Percentiles rank a stretch among this genome's conserved stretches.
phyloP scores from a whole-genome alignment of 805 yeast species.

The Wickerhamomyces xylosicus region DNA sequence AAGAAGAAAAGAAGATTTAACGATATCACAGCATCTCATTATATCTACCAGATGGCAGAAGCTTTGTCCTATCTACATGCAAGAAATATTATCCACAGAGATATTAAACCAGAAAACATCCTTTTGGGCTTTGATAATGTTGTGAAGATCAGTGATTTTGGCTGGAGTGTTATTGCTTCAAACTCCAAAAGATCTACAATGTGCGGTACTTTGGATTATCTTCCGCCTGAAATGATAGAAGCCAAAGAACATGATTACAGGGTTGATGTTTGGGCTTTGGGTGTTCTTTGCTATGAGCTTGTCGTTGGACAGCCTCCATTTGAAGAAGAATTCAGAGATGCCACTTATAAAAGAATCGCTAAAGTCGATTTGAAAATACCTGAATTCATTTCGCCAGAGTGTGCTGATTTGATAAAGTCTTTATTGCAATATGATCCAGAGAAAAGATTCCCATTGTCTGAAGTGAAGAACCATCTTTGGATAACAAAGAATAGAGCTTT shows the following conservation, averaged over 20 bases:
- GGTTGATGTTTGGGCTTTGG: slow-evolving; percentile 92
- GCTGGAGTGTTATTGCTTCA: slow-evolving; percentile 79
- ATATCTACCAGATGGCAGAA: slow-evolving; percentile 71
- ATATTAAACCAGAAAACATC: slow-evolving; percentile 90
- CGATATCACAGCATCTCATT: slow-evolving; percentile 66
- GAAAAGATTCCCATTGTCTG: slow-evolving; percentile 48
- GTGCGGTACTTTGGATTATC: slow-evolving; percentile 91
- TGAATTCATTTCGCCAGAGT: slow-evolving; percentile 55
- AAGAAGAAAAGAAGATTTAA: slow-evolving; percentile 59
- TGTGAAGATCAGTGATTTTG: slow-evolving; percentile 85
- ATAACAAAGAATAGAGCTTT: slow-evolving; percentile 48
- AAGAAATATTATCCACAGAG: slow-evolving; percentile 80
- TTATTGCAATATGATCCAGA: slow-evolving; percentile 62
- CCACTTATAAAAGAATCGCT: slow-evolving; percentile 73
- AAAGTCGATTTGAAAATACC: slow-evolving; percentile 73
- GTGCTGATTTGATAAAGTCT: slow-evolving; percentile 58
- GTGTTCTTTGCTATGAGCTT: slow-evolving; percentile 77
- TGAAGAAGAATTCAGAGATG: slow-evolving; percentile 68
- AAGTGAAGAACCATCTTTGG: slow-evolving; percentile 79
- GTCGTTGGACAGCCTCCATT: slow-evolving; percentile 88
- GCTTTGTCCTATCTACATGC: slow-evolving; percentile 73
- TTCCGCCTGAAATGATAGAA: slow-evolving; percentile 93
- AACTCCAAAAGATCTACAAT: slow-evolving; percentile 59
- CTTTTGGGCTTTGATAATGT: slow-evolving; percentile 65
- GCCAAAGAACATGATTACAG: slow-evolving; percentile 65